phyloP scores from a whole-genome alignment of 164 flowering plant species.

The Umbilicus rupestris region DNA sequence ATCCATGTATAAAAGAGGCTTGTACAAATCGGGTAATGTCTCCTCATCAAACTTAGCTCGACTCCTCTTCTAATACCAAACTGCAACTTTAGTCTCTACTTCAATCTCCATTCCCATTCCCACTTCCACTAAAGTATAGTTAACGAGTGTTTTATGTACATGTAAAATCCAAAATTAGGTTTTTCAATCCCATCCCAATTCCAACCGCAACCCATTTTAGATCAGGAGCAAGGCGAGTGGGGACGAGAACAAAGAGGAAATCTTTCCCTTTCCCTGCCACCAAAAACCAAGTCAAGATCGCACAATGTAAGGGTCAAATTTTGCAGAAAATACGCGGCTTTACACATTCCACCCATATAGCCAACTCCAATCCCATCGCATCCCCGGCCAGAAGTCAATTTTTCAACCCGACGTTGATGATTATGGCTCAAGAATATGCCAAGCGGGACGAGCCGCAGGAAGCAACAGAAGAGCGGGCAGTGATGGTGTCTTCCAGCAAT shows the following conservation, averaged over 20 bases:
- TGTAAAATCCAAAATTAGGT: no score
- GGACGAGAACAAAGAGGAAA: not conserved
- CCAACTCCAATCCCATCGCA: not conserved
- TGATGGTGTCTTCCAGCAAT: not conserved
- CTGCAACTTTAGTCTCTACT: no score
- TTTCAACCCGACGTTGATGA: not conserved
- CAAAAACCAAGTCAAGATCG: constrained; percentile 2
- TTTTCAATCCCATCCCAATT: not conserved
- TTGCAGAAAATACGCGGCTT: not conserved
- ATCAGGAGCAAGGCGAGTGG: not conserved
- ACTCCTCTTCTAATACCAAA: no score
- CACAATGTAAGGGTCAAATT: not conserved
- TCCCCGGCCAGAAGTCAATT: no score
- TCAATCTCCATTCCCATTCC: no score
- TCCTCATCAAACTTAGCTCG: no score
- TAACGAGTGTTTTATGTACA: no score
- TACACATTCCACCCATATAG: constrained; percentile 5
- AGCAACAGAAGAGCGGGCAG: not conserved
- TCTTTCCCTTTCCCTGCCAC: not conserved
- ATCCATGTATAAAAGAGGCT: no score
- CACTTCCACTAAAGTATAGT: no score
- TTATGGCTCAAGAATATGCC: not conserved
- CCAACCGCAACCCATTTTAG: not conserved
- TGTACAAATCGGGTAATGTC: no score
- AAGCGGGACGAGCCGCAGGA: not conserved